These are phyloP conservation scores for Salix arbutifolia DNA, from an alignment of 345 rosid genomes.

Conservation along the genomic window DNA sequence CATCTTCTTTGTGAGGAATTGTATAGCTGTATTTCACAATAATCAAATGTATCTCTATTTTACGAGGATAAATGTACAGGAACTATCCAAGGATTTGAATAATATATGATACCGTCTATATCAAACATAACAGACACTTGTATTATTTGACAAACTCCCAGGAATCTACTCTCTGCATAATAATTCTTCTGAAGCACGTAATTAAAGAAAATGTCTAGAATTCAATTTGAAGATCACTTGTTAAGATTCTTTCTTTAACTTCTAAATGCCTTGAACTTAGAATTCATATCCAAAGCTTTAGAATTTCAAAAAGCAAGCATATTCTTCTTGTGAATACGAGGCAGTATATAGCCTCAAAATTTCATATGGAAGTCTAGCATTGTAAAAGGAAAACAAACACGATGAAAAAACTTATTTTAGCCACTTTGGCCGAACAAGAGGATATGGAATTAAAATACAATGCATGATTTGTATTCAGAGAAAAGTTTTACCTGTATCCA, in stretches of 20 bases:
- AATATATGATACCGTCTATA: background rate
- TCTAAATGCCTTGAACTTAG: background rate
- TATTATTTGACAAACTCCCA: background rate
- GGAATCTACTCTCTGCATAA: background rate
- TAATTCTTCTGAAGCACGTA: background rate
- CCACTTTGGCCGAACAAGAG: background rate
- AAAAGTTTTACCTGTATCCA: conserved; percentile 50
- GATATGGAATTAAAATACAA: background rate
- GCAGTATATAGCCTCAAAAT: no score
- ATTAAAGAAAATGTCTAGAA: no score
- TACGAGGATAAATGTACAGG: background rate
- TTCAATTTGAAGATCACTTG: no score
- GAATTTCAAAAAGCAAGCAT: background rate
- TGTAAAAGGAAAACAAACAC: background rate
- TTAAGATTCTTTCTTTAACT: background rate
- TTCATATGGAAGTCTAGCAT: no score
- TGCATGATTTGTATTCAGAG: background rate
- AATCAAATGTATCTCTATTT: background rate
- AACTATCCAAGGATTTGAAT: background rate
- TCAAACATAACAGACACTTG: background rate
- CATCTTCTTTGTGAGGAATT: conserved; percentile 54
- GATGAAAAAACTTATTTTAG: background rate
- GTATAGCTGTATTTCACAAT: conserved; percentile 32
- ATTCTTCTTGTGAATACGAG: no score
- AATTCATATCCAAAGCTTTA: background rate